Percentiles rank a stretch among this genome's conserved stretches.
phyloP scores from a whole-genome alignment of 1,284 basidiomycete genomes.

The Moesziomyces globuligerus region DNA sequence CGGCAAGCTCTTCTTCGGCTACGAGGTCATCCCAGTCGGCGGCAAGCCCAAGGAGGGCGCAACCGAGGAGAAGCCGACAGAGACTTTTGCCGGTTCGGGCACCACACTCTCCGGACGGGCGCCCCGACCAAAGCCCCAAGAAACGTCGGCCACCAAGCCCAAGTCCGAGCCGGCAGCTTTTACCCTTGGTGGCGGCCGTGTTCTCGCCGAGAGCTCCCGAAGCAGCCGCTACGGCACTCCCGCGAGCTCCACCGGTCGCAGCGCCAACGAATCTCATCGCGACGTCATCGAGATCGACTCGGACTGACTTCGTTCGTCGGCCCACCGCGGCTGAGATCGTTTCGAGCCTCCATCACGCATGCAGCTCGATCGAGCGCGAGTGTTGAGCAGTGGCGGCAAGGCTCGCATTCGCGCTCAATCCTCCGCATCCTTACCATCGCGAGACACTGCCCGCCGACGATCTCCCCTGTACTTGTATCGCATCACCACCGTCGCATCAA shows the following conservation, averaged over 20 bases:
- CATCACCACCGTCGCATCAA: background rate
- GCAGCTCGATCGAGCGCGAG: no score
- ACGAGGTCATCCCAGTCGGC: slow-evolving; percentile 59
- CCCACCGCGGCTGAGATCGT: background rate
- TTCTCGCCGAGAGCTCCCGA: slow-evolving; percentile 33
- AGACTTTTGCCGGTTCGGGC: slow-evolving; percentile 31
- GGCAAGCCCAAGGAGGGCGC: slow-evolving; percentile 37
- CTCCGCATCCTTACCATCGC: no score
- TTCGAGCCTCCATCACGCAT: background rate
- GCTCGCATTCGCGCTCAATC: no score
- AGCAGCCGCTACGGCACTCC: slow-evolving; percentile 41
- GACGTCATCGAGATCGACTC: slow-evolving; percentile 60
- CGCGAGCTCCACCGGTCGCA: slow-evolving; percentile 25
- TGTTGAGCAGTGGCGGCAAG: no score
- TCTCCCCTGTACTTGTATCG: background rate
- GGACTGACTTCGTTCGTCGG: slow-evolving; percentile 24
- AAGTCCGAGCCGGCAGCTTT: slow-evolving; percentile 14
- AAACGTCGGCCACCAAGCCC: slow-evolving; percentile 18
- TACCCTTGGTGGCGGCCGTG: slow-evolving; percentile 30
- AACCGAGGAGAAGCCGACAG: slow-evolving; percentile 10
- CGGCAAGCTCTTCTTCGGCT: slow-evolving; percentile 71
- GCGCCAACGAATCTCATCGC: slow-evolving; percentile 28
- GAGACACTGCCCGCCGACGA: background rate
- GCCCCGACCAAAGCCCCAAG: slow-evolving; percentile 18
- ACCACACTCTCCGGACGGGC: slow-evolving; percentile 37